Conservation (phyloP, 306 rosid species). For the Senna tora region DNA sequence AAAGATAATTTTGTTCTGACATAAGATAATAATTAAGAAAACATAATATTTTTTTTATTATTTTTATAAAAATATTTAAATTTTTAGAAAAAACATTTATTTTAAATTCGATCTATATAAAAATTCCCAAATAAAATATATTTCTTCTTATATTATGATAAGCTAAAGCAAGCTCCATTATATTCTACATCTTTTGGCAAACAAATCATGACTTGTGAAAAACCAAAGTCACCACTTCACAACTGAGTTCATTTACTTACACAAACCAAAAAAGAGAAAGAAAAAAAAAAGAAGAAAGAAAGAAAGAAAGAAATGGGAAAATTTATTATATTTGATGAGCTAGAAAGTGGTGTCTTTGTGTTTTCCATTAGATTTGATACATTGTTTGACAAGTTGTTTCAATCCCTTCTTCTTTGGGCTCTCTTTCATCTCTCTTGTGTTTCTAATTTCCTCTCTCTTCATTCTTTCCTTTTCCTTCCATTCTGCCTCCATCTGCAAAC, state of each 20-base stretch:
- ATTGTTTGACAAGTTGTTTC: constrained; percentile 55
- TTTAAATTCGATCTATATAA: too few species aligned
- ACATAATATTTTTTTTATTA: too few species aligned
- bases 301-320: neutral
- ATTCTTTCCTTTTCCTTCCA: constrained; percentile 32
- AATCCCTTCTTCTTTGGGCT: constrained; percentile 48
- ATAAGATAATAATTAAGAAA: too few species aligned
- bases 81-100: too few species aligned
- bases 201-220: neutral
- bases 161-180: too few species aligned
- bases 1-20: too few species aligned
- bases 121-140: too few species aligned
- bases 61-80: too few species aligned
- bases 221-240: neutral
- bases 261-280: neutral
- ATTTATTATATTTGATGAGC: neutral
- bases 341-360: neutral
- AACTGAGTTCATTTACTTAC: neutral
- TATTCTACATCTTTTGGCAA: neutral
- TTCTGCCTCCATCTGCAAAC: constrained; percentile 65
- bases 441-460: neutral
- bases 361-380: constrained; percentile 42
- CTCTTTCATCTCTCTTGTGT: constrained; percentile 29
- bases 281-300: neutral
- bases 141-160: too few species aligned